These are phyloP conservation scores for Cercospora sp. DNA, from an alignment of 2,329 filamentous ascomycete genomes.

Conservation along the genomic window DNA sequence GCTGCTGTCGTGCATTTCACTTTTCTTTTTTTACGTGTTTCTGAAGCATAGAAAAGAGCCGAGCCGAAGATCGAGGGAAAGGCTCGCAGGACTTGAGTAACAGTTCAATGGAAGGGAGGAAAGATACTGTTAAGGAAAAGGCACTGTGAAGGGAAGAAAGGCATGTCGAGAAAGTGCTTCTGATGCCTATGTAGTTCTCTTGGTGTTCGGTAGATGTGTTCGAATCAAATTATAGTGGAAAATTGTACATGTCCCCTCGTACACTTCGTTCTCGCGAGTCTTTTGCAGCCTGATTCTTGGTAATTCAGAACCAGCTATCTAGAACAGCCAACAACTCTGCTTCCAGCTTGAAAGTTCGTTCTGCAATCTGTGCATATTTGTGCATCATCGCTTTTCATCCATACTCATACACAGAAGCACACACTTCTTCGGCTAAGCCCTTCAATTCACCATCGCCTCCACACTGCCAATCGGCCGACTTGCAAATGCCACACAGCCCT, in stretches of 20 bases:
- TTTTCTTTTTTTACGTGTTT: background rate
- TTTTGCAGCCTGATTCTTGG: background rate
- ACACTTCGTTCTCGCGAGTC: background rate
- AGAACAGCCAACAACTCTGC: background rate
- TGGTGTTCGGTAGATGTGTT: background rate
- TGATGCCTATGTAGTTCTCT: background rate
- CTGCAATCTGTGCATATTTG: background rate
- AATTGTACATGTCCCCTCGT: background rate
- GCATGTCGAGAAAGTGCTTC: slow-evolving; percentile 1
- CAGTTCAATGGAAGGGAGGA: background rate
- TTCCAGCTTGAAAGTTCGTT: background rate
- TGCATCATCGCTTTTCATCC: background rate
- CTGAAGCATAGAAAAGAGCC: background rate
- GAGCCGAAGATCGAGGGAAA: background rate
- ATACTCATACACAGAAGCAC: background rate
- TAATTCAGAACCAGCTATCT: background rate
- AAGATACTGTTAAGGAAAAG: background rate
- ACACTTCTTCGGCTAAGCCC: background rate
- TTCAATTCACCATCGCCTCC: slow-evolving; percentile 65
- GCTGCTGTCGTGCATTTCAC: background rate
- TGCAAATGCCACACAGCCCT: slow-evolving; percentile 85
- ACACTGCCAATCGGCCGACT: slow-evolving; percentile 85
- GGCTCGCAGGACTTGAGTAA: background rate
- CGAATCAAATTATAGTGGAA: background rate
- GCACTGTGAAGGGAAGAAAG: background rate